These are phyloP conservation scores for Phaeodactylum tricornutum DNA, from an alignment of 108 stramenopile genomes.

Conservation along the genomic window DNA sequence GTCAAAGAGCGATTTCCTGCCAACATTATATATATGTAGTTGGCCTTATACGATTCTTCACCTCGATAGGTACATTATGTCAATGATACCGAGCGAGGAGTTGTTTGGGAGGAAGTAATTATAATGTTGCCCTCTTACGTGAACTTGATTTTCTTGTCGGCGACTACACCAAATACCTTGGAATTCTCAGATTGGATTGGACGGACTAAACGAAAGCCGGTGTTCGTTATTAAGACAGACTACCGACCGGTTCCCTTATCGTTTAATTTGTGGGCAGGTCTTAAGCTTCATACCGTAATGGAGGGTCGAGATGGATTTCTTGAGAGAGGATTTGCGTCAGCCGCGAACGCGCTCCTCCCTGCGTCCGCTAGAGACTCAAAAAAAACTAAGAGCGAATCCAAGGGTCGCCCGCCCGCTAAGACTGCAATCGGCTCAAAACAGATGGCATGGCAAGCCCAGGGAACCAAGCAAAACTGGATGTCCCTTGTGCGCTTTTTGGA, in stretches of 20 bases:
- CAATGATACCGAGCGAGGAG: constrained; percentile 87
- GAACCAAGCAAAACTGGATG: constrained; percentile 72
- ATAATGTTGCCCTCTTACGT: constrained; percentile 93
- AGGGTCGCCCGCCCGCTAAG: constrained; percentile 24
- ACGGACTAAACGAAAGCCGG: constrained; percentile 50
- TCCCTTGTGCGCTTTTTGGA: constrained; percentile 72
- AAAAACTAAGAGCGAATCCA: constrained; percentile 24
- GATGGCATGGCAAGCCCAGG: constrained; percentile 73
- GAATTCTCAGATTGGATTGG: constrained; percentile 46
- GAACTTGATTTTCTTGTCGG: constrained; percentile 90
- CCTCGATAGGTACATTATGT: constrained; percentile 55
- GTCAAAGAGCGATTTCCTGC: too few relatives aligned
- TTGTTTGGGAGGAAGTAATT: constrained; percentile 94
- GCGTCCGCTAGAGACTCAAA: constrained; percentile 24
- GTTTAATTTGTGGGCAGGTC: constrained; percentile 82
- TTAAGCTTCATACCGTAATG: constrained; percentile 76
- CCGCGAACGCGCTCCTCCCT: constrained; percentile 58
- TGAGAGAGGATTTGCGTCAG: constrained; percentile 67
- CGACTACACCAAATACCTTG: constrained; percentile 94
- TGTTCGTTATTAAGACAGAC: constrained; percentile 84
- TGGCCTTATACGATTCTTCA: neutral
- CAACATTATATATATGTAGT: constrained; percentile 24
- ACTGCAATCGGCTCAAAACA: constrained; percentile 36
- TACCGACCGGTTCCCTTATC: constrained; percentile 93
- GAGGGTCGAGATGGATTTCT: constrained; percentile 68